Evolutionary conservation across 805 yeast genomes (phyloP).

Genomic region (Monosporozyma servazzii): DNA sequence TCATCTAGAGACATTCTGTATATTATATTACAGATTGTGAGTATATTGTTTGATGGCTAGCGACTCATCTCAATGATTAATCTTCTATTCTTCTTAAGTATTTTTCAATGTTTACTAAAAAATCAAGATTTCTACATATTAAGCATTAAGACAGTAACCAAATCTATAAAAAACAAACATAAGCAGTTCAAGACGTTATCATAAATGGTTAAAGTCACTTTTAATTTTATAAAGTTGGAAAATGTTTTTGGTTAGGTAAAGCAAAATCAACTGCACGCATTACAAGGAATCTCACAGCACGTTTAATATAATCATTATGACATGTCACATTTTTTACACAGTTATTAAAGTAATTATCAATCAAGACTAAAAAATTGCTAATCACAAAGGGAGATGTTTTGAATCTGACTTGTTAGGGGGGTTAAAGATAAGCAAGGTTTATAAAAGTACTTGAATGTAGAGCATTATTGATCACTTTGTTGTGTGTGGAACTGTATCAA

Average conservation of each 20-base stretch:
- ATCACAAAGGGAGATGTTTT: background rate
- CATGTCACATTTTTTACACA: background rate
- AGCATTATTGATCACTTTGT: background rate
- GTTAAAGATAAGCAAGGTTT: background rate
- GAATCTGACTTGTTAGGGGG: background rate
- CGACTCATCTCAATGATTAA: background rate
- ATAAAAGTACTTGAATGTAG: background rate
- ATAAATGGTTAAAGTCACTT: no score
- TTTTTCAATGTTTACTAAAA: background rate
- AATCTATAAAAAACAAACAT: no score
- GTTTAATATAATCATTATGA: background rate
- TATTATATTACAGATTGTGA: background rate
- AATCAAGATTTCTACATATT: background rate
- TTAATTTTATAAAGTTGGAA: no score
- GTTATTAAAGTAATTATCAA: background rate
- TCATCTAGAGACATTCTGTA: conserved; percentile 8
- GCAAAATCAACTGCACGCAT: no score
- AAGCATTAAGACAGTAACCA: no score
- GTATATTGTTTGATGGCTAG: background rate
- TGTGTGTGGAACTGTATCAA: background rate
- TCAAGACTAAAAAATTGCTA: background rate
- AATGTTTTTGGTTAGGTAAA: no score
- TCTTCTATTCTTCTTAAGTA: background rate
- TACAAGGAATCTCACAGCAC: background rate
- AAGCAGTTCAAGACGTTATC: no score